phyloP scores from a whole-genome alignment of 192 early-diverging fungal species.

The Backusella australiensis region DNA sequence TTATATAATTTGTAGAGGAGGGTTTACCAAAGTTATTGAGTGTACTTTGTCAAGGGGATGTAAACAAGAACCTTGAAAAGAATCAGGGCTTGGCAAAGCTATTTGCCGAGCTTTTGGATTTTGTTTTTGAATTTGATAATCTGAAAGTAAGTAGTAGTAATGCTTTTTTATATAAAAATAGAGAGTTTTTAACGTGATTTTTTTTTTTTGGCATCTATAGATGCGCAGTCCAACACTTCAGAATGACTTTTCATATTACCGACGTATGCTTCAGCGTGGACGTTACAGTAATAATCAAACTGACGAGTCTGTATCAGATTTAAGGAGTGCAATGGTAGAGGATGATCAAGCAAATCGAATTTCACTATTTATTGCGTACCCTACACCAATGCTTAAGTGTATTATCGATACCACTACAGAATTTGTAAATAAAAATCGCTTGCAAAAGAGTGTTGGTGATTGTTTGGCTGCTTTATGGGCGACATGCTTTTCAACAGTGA shows the following conservation, averaged over 20 bases:
- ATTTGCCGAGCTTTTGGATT: constrained; percentile 82
- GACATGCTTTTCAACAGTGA: constrained; percentile 77
- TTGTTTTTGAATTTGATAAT: constrained; percentile 90
- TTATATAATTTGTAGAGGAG: constrained; percentile 38
- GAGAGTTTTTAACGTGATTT: background rate
- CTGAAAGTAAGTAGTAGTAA: constrained; percentile 66
- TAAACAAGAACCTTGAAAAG: constrained; percentile 63
- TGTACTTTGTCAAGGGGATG: constrained; percentile 64
- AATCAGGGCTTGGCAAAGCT: constrained; percentile 79
- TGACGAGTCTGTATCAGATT: constrained; percentile 31
- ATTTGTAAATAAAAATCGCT: constrained; percentile 53
- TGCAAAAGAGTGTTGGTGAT: constrained; percentile 60
- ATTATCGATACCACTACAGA: constrained; percentile 79
- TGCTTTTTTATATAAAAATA: background rate
- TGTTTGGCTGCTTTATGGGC: constrained; percentile 73
- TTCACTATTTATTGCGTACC: constrained; percentile 96
- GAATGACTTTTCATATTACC: constrained; percentile 98
- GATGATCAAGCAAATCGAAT: constrained; percentile 92
- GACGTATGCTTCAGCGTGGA: constrained; percentile 82
- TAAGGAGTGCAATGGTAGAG: constrained; percentile 62
- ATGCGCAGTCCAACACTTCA: constrained; percentile 60
- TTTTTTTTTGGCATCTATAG: constrained; percentile 1
- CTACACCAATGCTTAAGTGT: constrained; percentile 88
- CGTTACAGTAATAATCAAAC: constrained; percentile 19
- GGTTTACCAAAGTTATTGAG: constrained; percentile 63